These are phyloP conservation scores for Lycium ferocissimum DNA, from an alignment of 257 asterid genomes.

Conservation along the genomic window DNA sequence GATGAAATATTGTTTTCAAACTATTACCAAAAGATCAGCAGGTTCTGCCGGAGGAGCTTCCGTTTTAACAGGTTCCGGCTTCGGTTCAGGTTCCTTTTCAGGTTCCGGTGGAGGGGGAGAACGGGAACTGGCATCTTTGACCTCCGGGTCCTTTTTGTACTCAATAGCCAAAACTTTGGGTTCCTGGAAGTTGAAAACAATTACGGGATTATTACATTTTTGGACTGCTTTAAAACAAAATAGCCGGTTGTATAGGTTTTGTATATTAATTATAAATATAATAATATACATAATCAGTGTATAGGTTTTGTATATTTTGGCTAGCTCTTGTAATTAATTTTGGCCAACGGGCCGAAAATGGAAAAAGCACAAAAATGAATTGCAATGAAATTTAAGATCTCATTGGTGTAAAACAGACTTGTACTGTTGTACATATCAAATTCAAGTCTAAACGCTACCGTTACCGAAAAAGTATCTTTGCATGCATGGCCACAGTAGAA, in stretches of 20 bases:
- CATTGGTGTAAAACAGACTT: neutral
- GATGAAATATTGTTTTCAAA: constrained; percentile 6
- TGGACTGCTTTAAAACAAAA: too few relatives aligned
- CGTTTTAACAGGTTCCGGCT: constrained; percentile 60
- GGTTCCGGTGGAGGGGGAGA: constrained; percentile 57
- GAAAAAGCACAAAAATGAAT: neutral
- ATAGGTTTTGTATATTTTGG: too few relatives aligned
- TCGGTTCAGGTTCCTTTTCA: constrained; percentile 47
- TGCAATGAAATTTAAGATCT: constrained; percentile 19
- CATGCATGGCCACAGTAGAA: neutral
- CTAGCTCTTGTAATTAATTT: too few relatives aligned
- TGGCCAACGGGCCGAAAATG: too few relatives aligned
- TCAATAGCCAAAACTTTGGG: constrained; percentile 78
- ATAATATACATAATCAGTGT: too few relatives aligned
- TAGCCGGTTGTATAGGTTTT: too few relatives aligned
- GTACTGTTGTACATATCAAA: neutral
- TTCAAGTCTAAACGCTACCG: neutral
- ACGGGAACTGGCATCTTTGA: constrained; percentile 66
- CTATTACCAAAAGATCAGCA: constrained; percentile 79
- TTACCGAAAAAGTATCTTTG: neutral
- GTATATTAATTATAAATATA: too few relatives aligned
- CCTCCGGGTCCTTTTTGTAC: constrained; percentile 68
- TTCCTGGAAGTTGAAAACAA: constrained; percentile 1
- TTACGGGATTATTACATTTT: too few relatives aligned
- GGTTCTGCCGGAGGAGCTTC: constrained; percentile 62